A percentile compares a stretch with the other conserved stretches of the same genome.
Evolutionary conservation across 495 filamentous ascomycete genomes (phyloP).

Genomic region (Barbatosphaeria neglecta): DNA sequence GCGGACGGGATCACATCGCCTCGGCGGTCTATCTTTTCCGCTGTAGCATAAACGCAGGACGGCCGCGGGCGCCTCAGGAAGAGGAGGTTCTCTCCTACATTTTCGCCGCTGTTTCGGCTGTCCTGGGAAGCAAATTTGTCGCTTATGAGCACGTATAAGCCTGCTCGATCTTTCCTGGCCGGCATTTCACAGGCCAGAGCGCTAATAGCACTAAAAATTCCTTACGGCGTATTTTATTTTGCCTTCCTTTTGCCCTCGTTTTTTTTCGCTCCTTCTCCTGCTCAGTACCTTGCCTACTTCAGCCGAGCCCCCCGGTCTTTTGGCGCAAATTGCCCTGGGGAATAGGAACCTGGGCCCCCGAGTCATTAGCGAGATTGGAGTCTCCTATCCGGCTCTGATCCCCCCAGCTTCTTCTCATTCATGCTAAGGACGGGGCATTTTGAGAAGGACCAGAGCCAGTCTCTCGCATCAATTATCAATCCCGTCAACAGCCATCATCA

Average conservation of each 20-base stretch:
- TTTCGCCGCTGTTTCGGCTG: background rate
- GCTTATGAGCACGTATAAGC: too few relatives aligned
- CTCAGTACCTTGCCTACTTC: background rate
- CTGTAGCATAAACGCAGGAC: background rate
- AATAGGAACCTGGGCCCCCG: slow-evolving; percentile 13
- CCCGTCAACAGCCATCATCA: slow-evolving; percentile 3
- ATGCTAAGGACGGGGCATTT: slow-evolving; percentile 15
- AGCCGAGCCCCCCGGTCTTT: background rate
- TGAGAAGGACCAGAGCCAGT: slow-evolving; percentile 1
- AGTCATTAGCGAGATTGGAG: slow-evolving; percentile 31
- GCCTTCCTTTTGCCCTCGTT: background rate
- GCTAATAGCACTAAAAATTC: background rate
- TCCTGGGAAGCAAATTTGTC: background rate
- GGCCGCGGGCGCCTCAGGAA: background rate
- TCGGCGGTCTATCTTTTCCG: background rate
- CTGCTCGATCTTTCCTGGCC: background rate
- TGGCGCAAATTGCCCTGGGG: slow-evolving; percentile 18
- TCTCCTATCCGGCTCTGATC: slow-evolving; percentile 19
- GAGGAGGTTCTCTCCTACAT: background rate
- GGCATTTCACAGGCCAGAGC: background rate
- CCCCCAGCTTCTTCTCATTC: slow-evolving; percentile 21
- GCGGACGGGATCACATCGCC: background rate
- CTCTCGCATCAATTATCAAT: slow-evolving; percentile 9
- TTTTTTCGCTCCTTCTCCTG: background rate
- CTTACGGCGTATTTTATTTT: background rate